Conservation (phyloP, 371 early-diverging fungal genomes). For the Zancudomyces culisetae region DNA sequence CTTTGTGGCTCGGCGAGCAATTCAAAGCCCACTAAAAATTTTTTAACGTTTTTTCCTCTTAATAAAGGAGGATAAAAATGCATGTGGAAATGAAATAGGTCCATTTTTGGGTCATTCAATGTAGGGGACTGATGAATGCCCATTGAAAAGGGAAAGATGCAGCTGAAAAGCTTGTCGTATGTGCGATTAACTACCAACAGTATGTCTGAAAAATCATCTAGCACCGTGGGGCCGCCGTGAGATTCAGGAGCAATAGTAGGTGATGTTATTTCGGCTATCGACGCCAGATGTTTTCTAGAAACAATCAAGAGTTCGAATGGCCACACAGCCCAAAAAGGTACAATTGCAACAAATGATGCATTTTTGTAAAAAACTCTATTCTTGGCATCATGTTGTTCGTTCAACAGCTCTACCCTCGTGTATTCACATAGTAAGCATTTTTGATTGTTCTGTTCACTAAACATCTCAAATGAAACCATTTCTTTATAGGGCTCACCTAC, state of each 20-base stretch:
- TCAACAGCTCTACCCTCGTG: conserved; percentile 33
- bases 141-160: conserved; percentile 92
- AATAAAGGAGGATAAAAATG: conserved; percentile 91
- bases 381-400: conserved; percentile 3
- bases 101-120: conserved; percentile 19
- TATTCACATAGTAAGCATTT: conserved; percentile 65
- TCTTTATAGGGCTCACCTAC: conserved; percentile 62
- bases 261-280: background rate
- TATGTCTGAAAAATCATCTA: conserved; percentile 46
- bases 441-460: conserved; percentile 22
- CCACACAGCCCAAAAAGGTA: conserved; percentile 93
- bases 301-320: conserved; percentile 82
- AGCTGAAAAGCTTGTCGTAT: conserved; percentile 80
- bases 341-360: conserved; percentile 53
- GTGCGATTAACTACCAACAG: conserved; percentile 50
- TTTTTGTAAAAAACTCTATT: conserved; percentile 62
- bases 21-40: conserved; percentile 93
- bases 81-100: conserved; percentile 56
- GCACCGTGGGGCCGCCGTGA: conserved; percentile 28
- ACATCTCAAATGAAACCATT: conserved; percentile 32
- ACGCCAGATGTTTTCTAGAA: conserved; percentile 39
- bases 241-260: conserved; percentile 10
- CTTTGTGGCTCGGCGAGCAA: conserved; percentile 85
- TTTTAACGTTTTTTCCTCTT: conserved; percentile 69
- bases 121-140: conserved; percentile 73